Base-by-base conservation (phyloP, 2,329 filamentous ascomycete species). In the Verticillium dahliae region DNA sequence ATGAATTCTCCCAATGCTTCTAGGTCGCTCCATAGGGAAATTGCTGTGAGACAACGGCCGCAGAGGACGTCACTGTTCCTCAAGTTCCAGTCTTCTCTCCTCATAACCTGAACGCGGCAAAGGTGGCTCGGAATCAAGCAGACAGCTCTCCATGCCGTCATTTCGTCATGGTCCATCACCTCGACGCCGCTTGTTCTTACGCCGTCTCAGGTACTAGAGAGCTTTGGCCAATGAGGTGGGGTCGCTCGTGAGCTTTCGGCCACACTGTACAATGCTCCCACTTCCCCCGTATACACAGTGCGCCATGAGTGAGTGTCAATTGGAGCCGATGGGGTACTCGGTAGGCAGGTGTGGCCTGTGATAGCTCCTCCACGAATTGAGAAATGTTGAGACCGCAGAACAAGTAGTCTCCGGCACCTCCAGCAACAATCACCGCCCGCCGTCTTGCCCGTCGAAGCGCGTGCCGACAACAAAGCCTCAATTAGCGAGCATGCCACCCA, bases 401-500 rank as follows among this genome's bases (percentile, higher is more conserved):
- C 45, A 50, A 18, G 45, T 50, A 27, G 45, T 18, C 45, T 31
- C 50, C 33, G 57, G 9, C 56, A 27, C 45, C 56, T 34, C 35
- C 50, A 60, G 60, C 59, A 59, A 65, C 61, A 67, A 66, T 61
- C 22, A 10, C 45, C 45, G 9, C 45, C 18, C 22, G n/a, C 9
- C 45, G 22, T 50, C 45, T 18, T n/a, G n/a, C 35, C 45, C n/a
- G 6, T 4, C 18, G 18, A 18, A 50, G 45, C 45, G 22, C 27
- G 4, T 15, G 45, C 9, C 45, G 3, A 22, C 18, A 22, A 27
- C 3, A 22, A 4, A 50, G 18, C 45, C 22, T 50, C 45, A 50
- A 10, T 18, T 62, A 61, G 59, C 63, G 64, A 74, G 65, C 65
- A 81, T 81, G 78, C 73, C 79, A 67, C 73, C 78, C 45, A 71